Percentiles rank a stretch among this genome's conserved stretches.
These are phyloP conservation scores for Dioszegia crocea DNA, from an alignment of 768 basidiomycete genomes.

Conservation along the genomic window DNA sequence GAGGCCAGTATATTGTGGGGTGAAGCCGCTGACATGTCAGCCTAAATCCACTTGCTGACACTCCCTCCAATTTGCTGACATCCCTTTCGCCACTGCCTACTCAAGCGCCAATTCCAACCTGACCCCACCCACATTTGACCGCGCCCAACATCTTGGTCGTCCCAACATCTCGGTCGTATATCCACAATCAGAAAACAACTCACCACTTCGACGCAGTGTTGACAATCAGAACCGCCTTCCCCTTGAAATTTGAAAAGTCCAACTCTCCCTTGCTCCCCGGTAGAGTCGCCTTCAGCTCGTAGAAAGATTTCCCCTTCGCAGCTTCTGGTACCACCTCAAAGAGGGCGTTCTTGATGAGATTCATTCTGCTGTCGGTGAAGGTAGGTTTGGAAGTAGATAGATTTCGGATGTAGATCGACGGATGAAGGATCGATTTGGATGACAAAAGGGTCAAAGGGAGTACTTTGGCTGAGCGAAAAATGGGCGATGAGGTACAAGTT, in stretches of 20 bases:
- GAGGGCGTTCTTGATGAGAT: constrained; percentile 28
- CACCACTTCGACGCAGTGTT: constrained; percentile 52
- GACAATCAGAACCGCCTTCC: constrained; percentile 50
- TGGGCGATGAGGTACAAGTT: too few species aligned
- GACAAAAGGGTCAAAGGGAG: too few species aligned
- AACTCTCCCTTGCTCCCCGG: constrained; percentile 35
- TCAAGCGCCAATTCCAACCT: background rate
- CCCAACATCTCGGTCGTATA: background rate
- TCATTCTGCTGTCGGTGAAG: background rate
- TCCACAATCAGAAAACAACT: constrained; percentile 15
- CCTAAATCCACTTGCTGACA: background rate
- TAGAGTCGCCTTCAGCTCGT: constrained; percentile 43
- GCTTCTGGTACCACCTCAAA: constrained; percentile 37
- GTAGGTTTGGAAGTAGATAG: background rate
- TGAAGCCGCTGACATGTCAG: constrained; percentile 43
- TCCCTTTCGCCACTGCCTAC: too few species aligned
- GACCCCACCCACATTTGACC: too few species aligned
- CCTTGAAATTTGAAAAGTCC: constrained; percentile 43
- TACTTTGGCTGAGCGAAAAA: too few species aligned
- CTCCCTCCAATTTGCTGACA: too few species aligned
- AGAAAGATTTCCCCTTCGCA: constrained; percentile 34
- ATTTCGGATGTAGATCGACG: too few species aligned
- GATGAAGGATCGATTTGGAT: too few species aligned
- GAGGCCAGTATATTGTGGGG: constrained; percentile 58
- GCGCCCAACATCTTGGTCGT: too few species aligned